phyloP scores from a whole-genome alignment of 768 basidiomycete species.

The Russula earlei region DNA sequence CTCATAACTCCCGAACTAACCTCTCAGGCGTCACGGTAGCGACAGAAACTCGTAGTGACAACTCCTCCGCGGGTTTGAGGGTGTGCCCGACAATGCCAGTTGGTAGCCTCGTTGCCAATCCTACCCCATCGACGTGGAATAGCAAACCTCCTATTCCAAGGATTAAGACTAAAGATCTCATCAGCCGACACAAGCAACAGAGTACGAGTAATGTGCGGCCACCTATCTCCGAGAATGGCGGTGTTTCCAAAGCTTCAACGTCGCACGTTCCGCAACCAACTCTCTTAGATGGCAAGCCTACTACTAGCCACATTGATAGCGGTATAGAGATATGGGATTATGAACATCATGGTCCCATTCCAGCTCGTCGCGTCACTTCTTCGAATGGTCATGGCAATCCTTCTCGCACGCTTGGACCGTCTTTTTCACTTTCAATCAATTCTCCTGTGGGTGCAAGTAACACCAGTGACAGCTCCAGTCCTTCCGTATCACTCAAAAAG shows the following conservation, averaged over 20 bases:
- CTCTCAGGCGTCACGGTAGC: background rate
- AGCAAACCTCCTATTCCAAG: background rate
- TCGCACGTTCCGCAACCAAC: background rate
- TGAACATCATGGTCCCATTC: background rate
- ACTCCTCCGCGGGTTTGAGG: background rate
- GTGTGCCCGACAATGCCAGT: background rate
- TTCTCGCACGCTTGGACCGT: background rate
- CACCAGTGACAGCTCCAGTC: background rate
- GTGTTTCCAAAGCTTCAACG: background rate
- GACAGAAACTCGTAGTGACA: background rate
- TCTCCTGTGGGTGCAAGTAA: background rate
- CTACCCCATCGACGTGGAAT: background rate
- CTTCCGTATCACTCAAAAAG: background rate
- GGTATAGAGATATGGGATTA: conserved; percentile 15
- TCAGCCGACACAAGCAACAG: conserved; percentile 10
- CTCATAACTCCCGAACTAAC: background rate
- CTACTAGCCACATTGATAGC: conserved; percentile 5
- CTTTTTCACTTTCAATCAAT: background rate
- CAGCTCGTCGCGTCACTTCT: background rate
- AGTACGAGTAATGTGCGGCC: background rate
- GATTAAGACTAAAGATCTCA: conserved; percentile 13
- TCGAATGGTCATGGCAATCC: background rate
- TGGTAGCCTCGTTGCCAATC: background rate
- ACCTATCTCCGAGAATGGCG: background rate
- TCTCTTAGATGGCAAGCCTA: background rate